phyloP scores from a whole-genome alignment of 2,329 filamentous ascomycete genomes.

The Curvularia hawaiiensis region DNA sequence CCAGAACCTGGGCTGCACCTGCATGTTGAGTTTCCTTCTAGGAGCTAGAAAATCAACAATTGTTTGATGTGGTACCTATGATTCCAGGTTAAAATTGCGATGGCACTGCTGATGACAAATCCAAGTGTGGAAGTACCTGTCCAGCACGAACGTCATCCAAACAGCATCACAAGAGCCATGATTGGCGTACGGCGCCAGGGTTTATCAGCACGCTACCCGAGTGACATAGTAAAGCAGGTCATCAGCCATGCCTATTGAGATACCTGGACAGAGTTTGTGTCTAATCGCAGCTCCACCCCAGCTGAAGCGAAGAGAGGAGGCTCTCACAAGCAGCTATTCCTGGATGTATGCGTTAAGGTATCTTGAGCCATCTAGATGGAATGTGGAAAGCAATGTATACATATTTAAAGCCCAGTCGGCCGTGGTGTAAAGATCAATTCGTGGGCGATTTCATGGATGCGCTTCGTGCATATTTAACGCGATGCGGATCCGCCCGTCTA shows the following conservation, averaged over 20 bases:
- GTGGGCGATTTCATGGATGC: constrained; percentile 1
- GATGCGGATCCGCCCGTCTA: constrained; percentile 10
- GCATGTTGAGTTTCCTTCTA: no score
- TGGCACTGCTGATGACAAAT: no score
- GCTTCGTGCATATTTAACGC: constrained; percentile 1
- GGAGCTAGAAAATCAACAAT: no score
- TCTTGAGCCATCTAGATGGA: not conserved
- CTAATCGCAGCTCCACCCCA: not conserved
- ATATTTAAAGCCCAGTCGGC: not conserved
- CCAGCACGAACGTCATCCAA: no score
- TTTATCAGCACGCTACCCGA: no score
- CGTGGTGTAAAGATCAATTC: constrained; percentile 5
- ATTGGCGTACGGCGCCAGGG: no score
- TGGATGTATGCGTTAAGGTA: not conserved
- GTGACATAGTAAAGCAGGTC: not conserved
- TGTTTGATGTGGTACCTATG: no score
- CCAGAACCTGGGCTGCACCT: no score
- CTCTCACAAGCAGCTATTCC: not conserved
- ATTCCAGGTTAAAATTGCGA: no score
- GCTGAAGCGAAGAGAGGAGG: not conserved
- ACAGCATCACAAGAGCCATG: no score
- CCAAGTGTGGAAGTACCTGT: no score
- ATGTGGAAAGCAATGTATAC: not conserved
- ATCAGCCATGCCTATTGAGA: not conserved
- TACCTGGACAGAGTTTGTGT: not conserved